Percentiles rank a stretch among this genome's conserved stretches.
These are phyloP conservation scores for Leonotis leonurus DNA, from an alignment of 257 asterid species.

Conservation along the genomic window DNA sequence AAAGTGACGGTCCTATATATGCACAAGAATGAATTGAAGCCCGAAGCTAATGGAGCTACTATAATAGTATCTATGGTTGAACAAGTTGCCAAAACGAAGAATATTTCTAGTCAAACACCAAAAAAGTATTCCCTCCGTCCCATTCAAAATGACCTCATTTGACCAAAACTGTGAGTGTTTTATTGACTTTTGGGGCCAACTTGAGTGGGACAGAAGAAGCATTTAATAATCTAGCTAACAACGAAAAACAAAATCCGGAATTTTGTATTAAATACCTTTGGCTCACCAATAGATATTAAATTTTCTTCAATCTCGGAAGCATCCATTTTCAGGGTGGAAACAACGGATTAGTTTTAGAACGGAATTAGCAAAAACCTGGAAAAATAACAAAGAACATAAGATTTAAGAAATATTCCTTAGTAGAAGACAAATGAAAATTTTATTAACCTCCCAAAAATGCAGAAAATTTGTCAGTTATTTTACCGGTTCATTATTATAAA, in stretches of 20 bases:
- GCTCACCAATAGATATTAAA: constrained; percentile 72
- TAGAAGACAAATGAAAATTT: too few species aligned
- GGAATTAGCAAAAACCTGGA: constrained; percentile 30
- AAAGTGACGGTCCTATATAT: too few species aligned
- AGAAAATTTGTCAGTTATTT: neutral
- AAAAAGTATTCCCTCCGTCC: neutral
- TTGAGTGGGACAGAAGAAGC: too few species aligned
- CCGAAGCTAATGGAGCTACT: too few species aligned
- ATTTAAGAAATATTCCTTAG: too few species aligned
- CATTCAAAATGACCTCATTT: too few species aligned
- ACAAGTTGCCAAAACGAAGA: too few species aligned
- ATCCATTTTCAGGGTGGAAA: constrained; percentile 44
- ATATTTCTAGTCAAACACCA: too few species aligned
- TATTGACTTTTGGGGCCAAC: too few species aligned
- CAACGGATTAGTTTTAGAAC: constrained; percentile 6
- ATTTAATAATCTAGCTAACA: neutral
- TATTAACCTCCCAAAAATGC: constrained; percentile 6
- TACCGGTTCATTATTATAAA: constrained; percentile 13
- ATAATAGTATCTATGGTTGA: too few species aligned
- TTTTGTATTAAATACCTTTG: constrained; percentile 52
- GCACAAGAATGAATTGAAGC: too few species aligned
- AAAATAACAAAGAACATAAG: neutral
- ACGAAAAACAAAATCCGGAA: constrained; percentile 2
- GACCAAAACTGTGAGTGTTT: too few species aligned
- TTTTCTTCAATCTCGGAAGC: constrained; percentile 67